These are phyloP conservation scores for Metschnikowia sp. DNA, from an alignment of 805 yeast genomes.

Conservation along the genomic window DNA sequence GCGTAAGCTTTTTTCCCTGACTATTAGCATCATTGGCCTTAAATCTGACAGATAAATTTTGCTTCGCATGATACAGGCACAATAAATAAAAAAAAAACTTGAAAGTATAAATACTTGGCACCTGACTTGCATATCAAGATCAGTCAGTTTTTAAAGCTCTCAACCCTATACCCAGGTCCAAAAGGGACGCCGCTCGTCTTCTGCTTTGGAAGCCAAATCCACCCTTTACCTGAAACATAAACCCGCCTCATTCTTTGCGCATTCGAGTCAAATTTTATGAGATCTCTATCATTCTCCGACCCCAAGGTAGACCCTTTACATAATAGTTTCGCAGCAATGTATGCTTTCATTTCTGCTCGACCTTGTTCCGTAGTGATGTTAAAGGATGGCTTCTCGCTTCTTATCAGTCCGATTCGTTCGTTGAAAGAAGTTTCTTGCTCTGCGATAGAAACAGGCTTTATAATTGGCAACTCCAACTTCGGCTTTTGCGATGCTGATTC, in stretches of 20 bases:
- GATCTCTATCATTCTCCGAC: background rate
- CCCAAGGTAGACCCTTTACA: background rate
- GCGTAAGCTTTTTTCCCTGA: too few relatives aligned
- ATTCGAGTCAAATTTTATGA: background rate
- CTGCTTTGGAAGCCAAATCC: constrained; percentile 10
- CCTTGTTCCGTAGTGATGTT: constrained; percentile 13
- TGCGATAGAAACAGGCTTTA: too few relatives aligned
- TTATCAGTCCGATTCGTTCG: background rate
- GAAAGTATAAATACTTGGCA: too few relatives aligned
- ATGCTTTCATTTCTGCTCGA: constrained; percentile 12
- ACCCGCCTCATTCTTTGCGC: constrained; percentile 7
- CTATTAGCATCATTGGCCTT: too few relatives aligned
- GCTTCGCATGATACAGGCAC: too few relatives aligned
- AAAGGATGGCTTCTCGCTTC: constrained; percentile 7
- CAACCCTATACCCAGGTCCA: background rate
- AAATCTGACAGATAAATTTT: too few relatives aligned
- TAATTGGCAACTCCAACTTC: background rate
- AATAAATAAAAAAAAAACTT: too few relatives aligned
- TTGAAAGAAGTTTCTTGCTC: background rate
- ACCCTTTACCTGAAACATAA: constrained; percentile 12
- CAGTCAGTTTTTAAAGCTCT: background rate
- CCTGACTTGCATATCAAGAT: too few relatives aligned
- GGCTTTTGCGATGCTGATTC: background rate
- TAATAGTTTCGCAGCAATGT: constrained; percentile 7
- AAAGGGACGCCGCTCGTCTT: constrained; percentile 4